Percentiles rank a stretch among this genome's conserved stretches.
Evolutionary conservation across 768 basidiomycete genomes (phyloP).

Genomic region (Panus rudis): DNA sequence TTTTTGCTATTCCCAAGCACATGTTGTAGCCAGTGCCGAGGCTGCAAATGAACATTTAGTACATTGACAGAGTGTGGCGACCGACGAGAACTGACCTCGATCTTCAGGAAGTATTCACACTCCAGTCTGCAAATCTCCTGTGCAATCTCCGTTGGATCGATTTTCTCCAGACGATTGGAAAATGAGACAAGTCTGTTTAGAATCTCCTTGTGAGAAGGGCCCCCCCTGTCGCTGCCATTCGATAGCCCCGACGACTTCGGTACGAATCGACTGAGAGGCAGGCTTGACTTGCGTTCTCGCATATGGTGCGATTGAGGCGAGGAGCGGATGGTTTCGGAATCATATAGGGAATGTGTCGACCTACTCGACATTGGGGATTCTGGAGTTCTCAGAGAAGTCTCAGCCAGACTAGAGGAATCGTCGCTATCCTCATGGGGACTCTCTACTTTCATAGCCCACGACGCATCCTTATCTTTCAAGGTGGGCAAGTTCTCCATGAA

Average conservation of each 20-base stretch:
- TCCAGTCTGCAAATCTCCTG: constrained; percentile 80
- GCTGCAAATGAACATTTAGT: constrained; percentile 53
- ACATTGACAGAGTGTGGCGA: no score
- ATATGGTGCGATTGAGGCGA: constrained; percentile 11
- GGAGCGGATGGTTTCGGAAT: constrained; percentile 11
- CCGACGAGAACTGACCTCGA: constrained; percentile 50
- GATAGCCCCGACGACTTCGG: background rate
- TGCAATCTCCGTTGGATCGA: constrained; percentile 65
- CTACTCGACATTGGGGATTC: constrained; percentile 12
- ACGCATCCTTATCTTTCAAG: constrained; percentile 58
- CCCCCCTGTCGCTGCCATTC: no score
- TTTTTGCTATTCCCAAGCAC: constrained; percentile 65
- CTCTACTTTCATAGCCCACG: constrained; percentile 71
- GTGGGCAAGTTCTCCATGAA: constrained; percentile 64
- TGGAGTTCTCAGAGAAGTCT: constrained; percentile 43
- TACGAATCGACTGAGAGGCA: constrained; percentile 38
- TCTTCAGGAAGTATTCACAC: constrained; percentile 61
- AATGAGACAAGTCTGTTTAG: constrained; percentile 56
- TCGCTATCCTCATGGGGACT: constrained; percentile 54
- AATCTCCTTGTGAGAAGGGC: constrained; percentile 37
- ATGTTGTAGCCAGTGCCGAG: constrained; percentile 82
- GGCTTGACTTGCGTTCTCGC: constrained; percentile 64
- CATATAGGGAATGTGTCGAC: constrained; percentile 16
- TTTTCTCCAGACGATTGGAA: constrained; percentile 47
- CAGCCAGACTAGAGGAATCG: constrained; percentile 38